These are phyloP conservation scores for Inosperma sp. DNA, from an alignment of 768 basidiomycete genomes.

Conservation along the genomic window DNA sequence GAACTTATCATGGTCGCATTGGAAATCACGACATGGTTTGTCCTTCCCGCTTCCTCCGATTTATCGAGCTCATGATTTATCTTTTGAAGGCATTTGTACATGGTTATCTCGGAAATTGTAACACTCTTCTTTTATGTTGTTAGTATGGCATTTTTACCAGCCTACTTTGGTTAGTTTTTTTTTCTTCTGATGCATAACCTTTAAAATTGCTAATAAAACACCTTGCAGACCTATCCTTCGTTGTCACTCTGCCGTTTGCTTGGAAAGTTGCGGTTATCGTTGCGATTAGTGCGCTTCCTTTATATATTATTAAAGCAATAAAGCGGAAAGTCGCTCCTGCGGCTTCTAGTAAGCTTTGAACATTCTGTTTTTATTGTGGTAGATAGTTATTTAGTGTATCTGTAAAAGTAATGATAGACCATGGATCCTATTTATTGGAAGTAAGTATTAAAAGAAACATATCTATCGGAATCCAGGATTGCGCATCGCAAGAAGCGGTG, in stretches of 20 bases:
- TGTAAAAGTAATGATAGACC: no score
- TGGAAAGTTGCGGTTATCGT: conserved; percentile 97
- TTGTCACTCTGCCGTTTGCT: conserved; percentile 79
- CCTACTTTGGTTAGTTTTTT: conserved; percentile 82
- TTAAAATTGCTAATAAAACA: conserved; percentile 7
- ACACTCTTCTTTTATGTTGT: conserved; percentile 85
- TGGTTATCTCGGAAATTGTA: conserved; percentile 87
- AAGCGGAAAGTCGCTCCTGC: conserved; percentile 86
- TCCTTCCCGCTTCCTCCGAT: conserved; percentile 1
- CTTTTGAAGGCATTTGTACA: conserved; percentile 77
- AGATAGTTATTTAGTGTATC: no score
- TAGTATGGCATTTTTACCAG: conserved; percentile 90
- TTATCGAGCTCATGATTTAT: neutral
- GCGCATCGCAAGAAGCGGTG: no score
- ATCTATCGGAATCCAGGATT: no score
- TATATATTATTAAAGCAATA: conserved; percentile 87
- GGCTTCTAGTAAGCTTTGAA: conserved; percentile 86
- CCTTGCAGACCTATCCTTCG: conserved; percentile 79
- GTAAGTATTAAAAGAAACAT: no score
- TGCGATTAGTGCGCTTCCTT: conserved; percentile 85
- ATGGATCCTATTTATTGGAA: no score
- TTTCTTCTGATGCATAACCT: neutral
- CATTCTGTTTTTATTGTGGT: no score
- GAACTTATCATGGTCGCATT: conserved; percentile 99
- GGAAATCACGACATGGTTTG: conserved; percentile 94